Evolutionary conservation across 495 filamentous ascomycete species (phyloP).

Genomic region (Darksidea phi): DNA sequence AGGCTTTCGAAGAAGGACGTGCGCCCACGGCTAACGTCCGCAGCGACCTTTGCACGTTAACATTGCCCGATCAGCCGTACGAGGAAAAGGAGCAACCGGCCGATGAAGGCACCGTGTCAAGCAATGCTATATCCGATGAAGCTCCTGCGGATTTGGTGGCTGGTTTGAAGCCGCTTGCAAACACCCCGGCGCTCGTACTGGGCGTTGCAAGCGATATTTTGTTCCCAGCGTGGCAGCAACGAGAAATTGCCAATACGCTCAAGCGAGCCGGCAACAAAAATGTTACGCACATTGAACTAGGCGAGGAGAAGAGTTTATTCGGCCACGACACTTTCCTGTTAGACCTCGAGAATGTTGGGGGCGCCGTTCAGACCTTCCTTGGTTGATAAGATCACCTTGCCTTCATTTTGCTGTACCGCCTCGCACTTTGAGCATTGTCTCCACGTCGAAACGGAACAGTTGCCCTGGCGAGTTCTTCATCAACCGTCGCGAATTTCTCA

Average conservation of each 20-base stretch:
- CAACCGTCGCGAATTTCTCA: no score
- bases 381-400: constrained; percentile 42
- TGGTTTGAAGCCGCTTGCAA: constrained; percentile 67
- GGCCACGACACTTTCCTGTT: constrained; percentile 96
- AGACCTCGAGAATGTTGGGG: constrained; percentile 88
- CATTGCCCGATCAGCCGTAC: constrained; percentile 80
- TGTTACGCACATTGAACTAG: constrained; percentile 85
- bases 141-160: constrained; percentile 75
- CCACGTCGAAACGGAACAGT: no score
- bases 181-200: constrained; percentile 81
- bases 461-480: no score
- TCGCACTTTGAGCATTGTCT: no score
- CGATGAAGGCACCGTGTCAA: constrained; percentile 8
- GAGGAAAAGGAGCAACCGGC: constrained; percentile 62
- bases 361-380: constrained; percentile 75
- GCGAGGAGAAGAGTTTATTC: constrained; percentile 87
- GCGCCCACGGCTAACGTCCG: constrained; percentile 28
- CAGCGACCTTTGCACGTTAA: constrained; percentile 70
- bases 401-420: not conserved
- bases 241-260: constrained; percentile 86
- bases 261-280: constrained; percentile 69
- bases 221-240: constrained; percentile 98
- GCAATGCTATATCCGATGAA: constrained; percentile 23
- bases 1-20: constrained; percentile 38
- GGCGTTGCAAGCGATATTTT: constrained; percentile 95